Evolutionary conservation across 2,329 filamentous ascomycete genomes (phyloP).

Genomic region (Huntiella moniliformis): DNA sequence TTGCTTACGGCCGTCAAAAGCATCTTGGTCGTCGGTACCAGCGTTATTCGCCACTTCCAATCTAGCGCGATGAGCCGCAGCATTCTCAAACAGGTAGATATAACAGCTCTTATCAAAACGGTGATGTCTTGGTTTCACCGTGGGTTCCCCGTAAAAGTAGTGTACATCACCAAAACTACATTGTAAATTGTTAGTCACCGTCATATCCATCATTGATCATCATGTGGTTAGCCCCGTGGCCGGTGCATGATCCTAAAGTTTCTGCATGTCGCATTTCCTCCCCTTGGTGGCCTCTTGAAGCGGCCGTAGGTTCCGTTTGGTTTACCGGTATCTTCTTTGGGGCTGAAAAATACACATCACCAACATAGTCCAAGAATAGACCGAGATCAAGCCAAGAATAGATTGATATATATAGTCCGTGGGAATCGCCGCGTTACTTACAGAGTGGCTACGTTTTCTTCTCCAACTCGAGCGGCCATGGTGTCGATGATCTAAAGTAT

Average conservation of each 20-base stretch:
- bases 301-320: background rate
- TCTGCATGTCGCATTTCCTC: background rate
- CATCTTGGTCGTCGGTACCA: slow-evolving; percentile 59
- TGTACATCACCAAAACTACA: slow-evolving; percentile 58
- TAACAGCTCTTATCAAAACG: slow-evolving; percentile 67
- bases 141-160: slow-evolving; percentile 56
- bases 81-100: slow-evolving; percentile 62
- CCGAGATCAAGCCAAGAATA: background rate
- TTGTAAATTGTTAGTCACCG: background rate
- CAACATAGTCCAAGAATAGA: background rate
- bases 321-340: background rate
- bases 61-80: slow-evolving; percentile 45
- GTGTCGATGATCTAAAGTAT: slow-evolving; percentile 8
- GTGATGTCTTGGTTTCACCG: slow-evolving; percentile 51
- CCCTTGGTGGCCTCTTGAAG: background rate
- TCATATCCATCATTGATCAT: background rate
- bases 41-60: slow-evolving; percentile 60
- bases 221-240: background rate
- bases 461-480: slow-evolving; percentile 30
- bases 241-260: background rate
- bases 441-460: slow-evolving; percentile 33
- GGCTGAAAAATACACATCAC: background rate
- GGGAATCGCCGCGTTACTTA: slow-evolving; percentile 17
- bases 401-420: background rate
- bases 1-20: slow-evolving; percentile 54